Evolutionary conservation across 345 rosid genomes (phyloP).

Genomic region (Boechera retrofracta): DNA sequence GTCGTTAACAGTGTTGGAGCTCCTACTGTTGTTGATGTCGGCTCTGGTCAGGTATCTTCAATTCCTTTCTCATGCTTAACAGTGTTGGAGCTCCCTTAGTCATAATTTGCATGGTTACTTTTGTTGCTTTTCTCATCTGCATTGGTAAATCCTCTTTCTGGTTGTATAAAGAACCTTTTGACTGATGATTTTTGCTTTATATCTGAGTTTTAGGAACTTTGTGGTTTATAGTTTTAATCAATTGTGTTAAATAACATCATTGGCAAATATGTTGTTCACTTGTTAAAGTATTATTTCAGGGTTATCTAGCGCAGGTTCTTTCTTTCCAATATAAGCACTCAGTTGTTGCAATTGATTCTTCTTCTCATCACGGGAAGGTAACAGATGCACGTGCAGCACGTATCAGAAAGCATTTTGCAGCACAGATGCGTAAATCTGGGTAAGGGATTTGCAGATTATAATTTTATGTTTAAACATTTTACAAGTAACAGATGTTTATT

Average conservation of each 20-base stretch:
- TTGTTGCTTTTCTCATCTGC: conserved; percentile 4
- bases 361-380: conserved; percentile 81
- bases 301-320: conserved; percentile 93
- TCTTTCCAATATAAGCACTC: conserved; percentile 79
- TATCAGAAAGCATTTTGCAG: conserved; percentile 75
- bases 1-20: conserved; percentile 59
- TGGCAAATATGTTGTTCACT: conserved; percentile 21
- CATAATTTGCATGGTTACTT: background rate
- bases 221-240: conserved; percentile 4
- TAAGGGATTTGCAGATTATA: conserved; percentile 41
- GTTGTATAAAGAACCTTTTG: background rate
- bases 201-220: background rate
- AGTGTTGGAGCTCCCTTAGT: background rate
- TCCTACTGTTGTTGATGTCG: conserved; percentile 77
- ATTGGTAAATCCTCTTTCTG: conserved; percentile 14
- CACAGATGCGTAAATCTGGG: conserved; percentile 77
- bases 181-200: conserved; percentile 6
- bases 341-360: conserved; percentile 89
- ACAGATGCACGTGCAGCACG: conserved; percentile 84
- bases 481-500: background rate
- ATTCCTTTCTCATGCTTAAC: conserved; percentile 18
- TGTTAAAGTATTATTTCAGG: conserved; percentile 52
- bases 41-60: conserved; percentile 83
- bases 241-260: conserved; percentile 2
- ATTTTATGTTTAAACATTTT: background rate